A percentile compares a stretch with the other conserved stretches of the same genome.
phyloP scores from a whole-genome alignment of 73 alveolate species.

The Tetrahymena elliotti region DNA sequence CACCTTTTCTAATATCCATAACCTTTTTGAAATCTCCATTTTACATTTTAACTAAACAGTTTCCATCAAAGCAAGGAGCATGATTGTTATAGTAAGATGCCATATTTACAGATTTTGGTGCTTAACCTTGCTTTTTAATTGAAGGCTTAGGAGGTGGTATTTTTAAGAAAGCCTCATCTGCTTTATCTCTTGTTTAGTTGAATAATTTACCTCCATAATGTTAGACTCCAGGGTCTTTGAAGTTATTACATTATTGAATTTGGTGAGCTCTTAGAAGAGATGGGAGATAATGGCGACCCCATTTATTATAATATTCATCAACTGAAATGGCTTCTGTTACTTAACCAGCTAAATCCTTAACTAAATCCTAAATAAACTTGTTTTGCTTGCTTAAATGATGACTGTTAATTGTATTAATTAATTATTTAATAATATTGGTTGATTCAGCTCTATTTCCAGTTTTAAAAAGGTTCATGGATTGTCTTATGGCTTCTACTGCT shows the following conservation, averaged over 20 bases:
- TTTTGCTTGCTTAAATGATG: background rate
- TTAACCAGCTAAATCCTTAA: background rate
- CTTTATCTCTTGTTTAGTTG: background rate
- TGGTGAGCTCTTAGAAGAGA: background rate
- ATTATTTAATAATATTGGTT: background rate
- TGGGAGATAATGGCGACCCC: background rate
- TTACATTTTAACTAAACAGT: background rate
- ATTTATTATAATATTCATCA: background rate
- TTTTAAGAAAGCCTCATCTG: constrained; percentile 3
- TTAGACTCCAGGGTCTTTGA: background rate
- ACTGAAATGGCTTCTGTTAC: background rate
- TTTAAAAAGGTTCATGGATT: background rate
- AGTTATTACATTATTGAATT: background rate
- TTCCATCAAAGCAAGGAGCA: constrained; percentile 14
- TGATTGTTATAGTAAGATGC: background rate
- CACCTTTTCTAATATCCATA: background rate
- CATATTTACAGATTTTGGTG: background rate
- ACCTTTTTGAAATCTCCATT: background rate
- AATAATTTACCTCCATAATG: constrained; percentile 2
- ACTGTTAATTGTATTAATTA: background rate
- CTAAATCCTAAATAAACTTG: background rate
- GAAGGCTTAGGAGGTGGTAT: background rate
- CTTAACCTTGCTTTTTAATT: background rate
- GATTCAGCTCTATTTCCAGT: background rate
- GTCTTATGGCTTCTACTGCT: background rate